Base-by-base conservation (phyloP, 2,329 filamentous ascomycete species). In the Colletotrichum paranaense region DNA sequence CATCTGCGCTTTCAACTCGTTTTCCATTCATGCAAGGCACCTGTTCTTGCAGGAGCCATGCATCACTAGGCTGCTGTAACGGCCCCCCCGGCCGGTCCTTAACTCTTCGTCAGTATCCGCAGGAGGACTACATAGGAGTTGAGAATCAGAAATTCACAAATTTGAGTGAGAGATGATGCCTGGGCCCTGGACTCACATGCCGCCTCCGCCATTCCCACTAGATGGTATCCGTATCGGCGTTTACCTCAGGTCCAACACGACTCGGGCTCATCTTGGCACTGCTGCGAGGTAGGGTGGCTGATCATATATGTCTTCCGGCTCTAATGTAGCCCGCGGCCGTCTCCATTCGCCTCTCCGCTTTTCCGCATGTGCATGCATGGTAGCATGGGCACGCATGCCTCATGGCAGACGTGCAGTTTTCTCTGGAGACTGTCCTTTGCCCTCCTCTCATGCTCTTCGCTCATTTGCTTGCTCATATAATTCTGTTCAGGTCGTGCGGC, bases 1-100 rank as follows among this genome's bases (percentile, higher is more conserved):
- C 30, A 32, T 3, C 7, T 56, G 28, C 30, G 26, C 22, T 26
- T 68, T 55, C 28, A 35, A 35, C 28, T 53, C 46, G 52, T 30
- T 7, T 62, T 56, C 46, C 24, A 56, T 65, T 52, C 62, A 68
- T 68, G 65, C 58, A 62, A 55, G 46, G 57, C 49, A 68, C 58
- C 49, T 42, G 22, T 30, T 14, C 19, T 62, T 63, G 49, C 49
- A 68, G 30, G 19, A 56, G 49, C 49, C 32, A 49, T 63, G 58
- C 58, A 42, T 55, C 46, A 12, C 49, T 30, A n/a, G 42, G 16
- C 19, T 22, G 7, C 30, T 64, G 46, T 38, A 64, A 64, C 49
- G 62, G 62, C 49, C n/a, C 52, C 53, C 24, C 58, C 19, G 30
- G 7, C 22, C 24, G 28, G 55, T 28, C 32, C 16, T 62, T 16